Conservation (phyloP, 345 rosid species). For the Brassica juncea region DNA sequence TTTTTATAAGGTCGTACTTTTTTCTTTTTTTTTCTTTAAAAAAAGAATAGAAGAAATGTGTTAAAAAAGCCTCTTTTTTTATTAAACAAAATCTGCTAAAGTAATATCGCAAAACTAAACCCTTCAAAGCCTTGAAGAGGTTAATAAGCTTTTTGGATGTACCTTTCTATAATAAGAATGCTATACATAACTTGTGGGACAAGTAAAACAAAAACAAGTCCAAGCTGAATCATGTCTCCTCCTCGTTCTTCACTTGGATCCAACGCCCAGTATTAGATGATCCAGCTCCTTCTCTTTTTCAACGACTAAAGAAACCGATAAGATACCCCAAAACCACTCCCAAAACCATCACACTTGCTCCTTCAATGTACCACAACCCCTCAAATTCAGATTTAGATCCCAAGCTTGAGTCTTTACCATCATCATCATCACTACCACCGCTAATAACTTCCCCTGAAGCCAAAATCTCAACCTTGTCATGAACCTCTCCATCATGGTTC, state of each 20-base stretch:
- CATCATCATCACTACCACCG: constrained; percentile 35
- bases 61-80: too few species aligned
- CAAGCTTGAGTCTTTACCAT: constrained; percentile 18
- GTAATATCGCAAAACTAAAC: neutral
- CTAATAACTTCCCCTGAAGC: constrained; percentile 70
- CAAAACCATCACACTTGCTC: constrained; percentile 67
- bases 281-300: constrained; percentile 46
- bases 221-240: constrained; percentile 52
- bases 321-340: constrained; percentile 68
- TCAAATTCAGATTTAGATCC: constrained; percentile 32
- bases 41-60: too few species aligned
- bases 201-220: constrained; percentile 2
- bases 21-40: too few species aligned
- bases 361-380: constrained; percentile 58
- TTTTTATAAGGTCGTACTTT: too few species aligned
- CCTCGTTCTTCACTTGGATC: constrained; percentile 65
- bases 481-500: constrained; percentile 86
- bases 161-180: neutral
- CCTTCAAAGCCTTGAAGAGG: neutral
- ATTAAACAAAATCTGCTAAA: neutral
- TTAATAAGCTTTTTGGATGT: neutral
- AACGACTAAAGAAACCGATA: constrained; percentile 60
- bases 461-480: constrained; percentile 76
- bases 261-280: constrained; percentile 45
- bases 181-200: constrained; percentile 21